Evolutionary conservation across 768 basidiomycete genomes (phyloP).

Genomic region (Pulveroboletus sp.): DNA sequence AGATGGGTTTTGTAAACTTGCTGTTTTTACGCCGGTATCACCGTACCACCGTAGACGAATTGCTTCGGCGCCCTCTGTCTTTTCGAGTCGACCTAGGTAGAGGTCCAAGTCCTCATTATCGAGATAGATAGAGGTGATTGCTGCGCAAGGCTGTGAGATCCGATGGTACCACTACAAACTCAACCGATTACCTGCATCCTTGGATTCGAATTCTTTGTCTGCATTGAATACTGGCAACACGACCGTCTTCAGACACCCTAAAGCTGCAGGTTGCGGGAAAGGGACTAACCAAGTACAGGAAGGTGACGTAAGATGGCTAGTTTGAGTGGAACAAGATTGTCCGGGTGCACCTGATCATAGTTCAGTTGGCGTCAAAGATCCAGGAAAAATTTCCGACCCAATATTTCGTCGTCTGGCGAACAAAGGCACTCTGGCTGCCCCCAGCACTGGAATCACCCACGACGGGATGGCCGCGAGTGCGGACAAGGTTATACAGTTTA

Average conservation of each 20-base stretch:
- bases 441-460: conserved; percentile 93
- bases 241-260: conserved; percentile 5
- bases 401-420: conserved; percentile 98
- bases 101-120: conserved; percentile 95
- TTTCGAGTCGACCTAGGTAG: conserved; percentile 94
- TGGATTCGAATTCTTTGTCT: conserved; percentile 85
- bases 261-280: neutral
- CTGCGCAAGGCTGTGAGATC: conserved; percentile 35
- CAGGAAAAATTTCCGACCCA: conserved; percentile 66
- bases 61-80: conserved; percentile 98
- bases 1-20: conserved; percentile 33
- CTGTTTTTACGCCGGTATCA: conserved; percentile 75
- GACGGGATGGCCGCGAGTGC: conserved; percentile 91
- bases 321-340: conserved; percentile 92
- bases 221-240: conserved; percentile 74
- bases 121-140: conserved; percentile 96
- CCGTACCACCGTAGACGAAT: conserved; percentile 98
- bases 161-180: neutral
- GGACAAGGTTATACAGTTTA: conserved; percentile 89
- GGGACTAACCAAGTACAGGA: conserved; percentile 79
- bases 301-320: conserved; percentile 88
- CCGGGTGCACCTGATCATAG: conserved; percentile 65
- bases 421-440: conserved; percentile 93
- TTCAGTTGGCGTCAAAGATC: conserved; percentile 3
- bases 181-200: conserved; percentile 61